Percentiles rank a stretch among this genome's conserved stretches.
Evolutionary conservation across 78 protist species (phyloP).

Genomic region (Pigoraptor vietnamica): DNA sequence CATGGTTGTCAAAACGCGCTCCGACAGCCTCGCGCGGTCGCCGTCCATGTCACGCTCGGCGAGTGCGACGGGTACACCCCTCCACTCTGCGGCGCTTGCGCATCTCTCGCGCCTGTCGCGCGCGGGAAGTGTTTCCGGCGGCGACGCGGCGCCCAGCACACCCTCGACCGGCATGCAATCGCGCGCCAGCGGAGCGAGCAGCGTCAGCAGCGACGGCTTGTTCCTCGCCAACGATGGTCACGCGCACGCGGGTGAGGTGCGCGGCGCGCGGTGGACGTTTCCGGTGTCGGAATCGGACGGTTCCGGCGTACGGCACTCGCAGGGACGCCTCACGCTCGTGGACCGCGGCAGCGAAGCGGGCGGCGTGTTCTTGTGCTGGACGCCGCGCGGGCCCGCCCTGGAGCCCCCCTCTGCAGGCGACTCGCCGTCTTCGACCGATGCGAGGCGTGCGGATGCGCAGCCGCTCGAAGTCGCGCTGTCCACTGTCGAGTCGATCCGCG

Average conservation of each 20-base stretch:
- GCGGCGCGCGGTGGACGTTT: neutral
- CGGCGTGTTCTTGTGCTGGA: neutral
- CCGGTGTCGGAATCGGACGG: neutral
- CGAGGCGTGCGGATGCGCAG: neutral
- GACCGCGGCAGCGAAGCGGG: neutral
- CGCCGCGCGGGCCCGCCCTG: too few relatives aligned
- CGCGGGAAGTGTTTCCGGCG: too few relatives aligned
- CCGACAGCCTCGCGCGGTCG: too few relatives aligned
- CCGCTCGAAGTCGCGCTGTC: neutral
- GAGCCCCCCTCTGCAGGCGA: too few relatives aligned
- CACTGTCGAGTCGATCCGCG: neutral
- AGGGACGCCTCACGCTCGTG: neutral
- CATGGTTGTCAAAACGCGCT: too few relatives aligned
- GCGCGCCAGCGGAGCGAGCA: neutral
- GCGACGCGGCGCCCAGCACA: neutral
- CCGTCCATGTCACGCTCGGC: neutral
- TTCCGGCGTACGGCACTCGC: neutral
- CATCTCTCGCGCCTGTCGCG: neutral
- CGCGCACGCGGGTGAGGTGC: neutral
- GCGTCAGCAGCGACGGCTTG: neutral
- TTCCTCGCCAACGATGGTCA: neutral
- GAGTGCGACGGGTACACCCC: neutral
- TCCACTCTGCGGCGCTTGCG: neutral
- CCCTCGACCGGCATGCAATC: neutral
- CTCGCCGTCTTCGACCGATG: too few relatives aligned